Base-by-base conservation (phyloP, 345 rosid genomes). In the Rhodamnia argentea region DNA sequence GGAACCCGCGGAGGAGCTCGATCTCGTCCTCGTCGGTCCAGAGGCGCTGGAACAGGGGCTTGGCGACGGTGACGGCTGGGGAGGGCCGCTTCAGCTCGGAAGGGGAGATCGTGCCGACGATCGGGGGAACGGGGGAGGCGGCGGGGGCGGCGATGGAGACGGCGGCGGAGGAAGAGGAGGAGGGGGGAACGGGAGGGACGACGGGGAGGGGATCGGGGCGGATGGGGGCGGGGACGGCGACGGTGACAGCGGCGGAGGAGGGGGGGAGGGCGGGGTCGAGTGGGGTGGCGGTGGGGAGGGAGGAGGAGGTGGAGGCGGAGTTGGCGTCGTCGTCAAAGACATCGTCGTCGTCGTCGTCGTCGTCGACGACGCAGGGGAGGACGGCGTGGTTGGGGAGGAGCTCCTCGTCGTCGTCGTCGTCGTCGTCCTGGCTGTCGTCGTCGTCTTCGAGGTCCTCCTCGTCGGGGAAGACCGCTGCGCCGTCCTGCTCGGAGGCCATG, bases 11-110 rank as follows among this genome's bases (percentile, higher is more conserved):
- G 26, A 97, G 93, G 57, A 97, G 96, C 94, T 92, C 97, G 95
- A 97, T 97, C 94, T 97, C 99, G 92, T 97, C 99, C 83, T 96
- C 99, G 58, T 97, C 99, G 0, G 99, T 97, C 99, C 99, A 97
- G 47, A 97, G 88, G 84, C 99, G 92, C 88, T 97, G 99, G 85
- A 97, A 97, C 53, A 96, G 90, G 22, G 95, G 92, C 51, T 98
- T 85, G 13, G 90, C 90, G 42, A 85, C 86, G 85, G 84, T 53
- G 23, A 85, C 85, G 70, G 87, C 83, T 26, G 78, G 44, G 56
- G 87, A 44, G 15, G 86, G 87, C 56, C 24, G 85, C 62, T 83
- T 55, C 52, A 64, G 75, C 75, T 55, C 58, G 18, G 90, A 82
- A 14, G 90, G 85, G 75, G 93, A 82, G 90, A 74, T 16, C 89